These are phyloP conservation scores for Tricholoma sp. DNA, from an alignment of 768 basidiomycete genomes.

Conservation along the genomic window DNA sequence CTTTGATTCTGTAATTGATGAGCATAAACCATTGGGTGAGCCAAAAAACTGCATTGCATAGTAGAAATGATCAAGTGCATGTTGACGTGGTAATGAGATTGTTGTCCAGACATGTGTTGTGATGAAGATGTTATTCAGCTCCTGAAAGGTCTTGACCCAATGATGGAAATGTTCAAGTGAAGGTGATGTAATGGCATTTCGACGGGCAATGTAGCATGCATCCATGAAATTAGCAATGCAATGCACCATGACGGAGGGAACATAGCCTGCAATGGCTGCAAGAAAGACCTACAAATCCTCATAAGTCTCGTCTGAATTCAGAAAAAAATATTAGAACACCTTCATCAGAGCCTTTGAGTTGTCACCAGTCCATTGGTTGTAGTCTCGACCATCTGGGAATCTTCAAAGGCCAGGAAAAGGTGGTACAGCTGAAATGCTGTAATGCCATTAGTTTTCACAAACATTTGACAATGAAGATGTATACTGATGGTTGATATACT, in stretches of 20 bases:
- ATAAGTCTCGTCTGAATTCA: not conserved
- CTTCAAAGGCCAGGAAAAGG: slow-evolving; percentile 17
- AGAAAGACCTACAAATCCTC: slow-evolving; percentile 10
- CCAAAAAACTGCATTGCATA: slow-evolving; percentile 11
- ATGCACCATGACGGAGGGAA: slow-evolving; percentile 11
- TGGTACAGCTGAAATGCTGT: slow-evolving; percentile 19
- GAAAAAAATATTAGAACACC: not conserved
- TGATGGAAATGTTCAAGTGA: slow-evolving; percentile 14
- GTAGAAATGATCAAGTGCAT: not conserved
- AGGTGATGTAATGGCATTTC: slow-evolving; percentile 13
- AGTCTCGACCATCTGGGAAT: slow-evolving; percentile 8
- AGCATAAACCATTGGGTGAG: slow-evolving; percentile 22
- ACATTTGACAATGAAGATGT: slow-evolving; percentile 6
- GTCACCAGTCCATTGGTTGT: not conserved
- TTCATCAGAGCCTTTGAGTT: not conserved
- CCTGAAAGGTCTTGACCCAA: not conserved
- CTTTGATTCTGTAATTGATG: not conserved
- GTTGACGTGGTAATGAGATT: slow-evolving; percentile 5
- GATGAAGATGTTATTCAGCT: not conserved
- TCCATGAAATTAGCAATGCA: slow-evolving; percentile 14
- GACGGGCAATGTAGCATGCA: slow-evolving; percentile 16
- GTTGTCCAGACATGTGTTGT: not conserved
- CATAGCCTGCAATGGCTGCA: slow-evolving; percentile 13
- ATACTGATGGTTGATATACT: slow-evolving; percentile 33
- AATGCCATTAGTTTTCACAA: not conserved